Percentiles rank a stretch among this genome's conserved stretches.
Evolutionary conservation across 2,329 filamentous ascomycete species (phyloP).

Genomic region (Alternaria brassicae): DNA sequence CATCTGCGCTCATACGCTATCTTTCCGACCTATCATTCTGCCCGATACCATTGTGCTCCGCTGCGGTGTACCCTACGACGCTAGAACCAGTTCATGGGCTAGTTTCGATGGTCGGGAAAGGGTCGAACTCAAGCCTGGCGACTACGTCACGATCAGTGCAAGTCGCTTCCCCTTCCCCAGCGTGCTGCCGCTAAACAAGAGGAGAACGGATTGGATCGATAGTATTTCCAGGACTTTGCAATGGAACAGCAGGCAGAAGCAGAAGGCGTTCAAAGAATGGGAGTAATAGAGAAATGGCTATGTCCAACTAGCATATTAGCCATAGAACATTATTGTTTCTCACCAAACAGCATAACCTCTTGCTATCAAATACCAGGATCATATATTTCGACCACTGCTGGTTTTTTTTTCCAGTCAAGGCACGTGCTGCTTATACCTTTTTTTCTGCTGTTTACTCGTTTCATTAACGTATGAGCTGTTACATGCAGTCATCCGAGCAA

Average conservation of each 20-base stretch:
- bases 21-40: conserved; percentile 94
- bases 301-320: background rate
- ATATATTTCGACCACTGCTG: background rate
- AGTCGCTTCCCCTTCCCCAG: conserved; percentile 81
- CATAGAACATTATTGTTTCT: background rate
- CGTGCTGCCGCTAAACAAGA: conserved; percentile 72
- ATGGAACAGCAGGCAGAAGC: conserved; percentile 81
- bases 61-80: conserved; percentile 92
- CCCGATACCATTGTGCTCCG: conserved; percentile 95
- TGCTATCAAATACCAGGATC: background rate
- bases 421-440: background rate
- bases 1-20: conserved; percentile 93
- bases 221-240: conserved; percentile 80
- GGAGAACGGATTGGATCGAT: conserved; percentile 81
- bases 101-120: conserved; percentile 91
- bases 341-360: background rate
- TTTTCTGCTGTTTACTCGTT: background rate
- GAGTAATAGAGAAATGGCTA: conserved; percentile 13
- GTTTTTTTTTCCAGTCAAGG: background rate
- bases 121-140: conserved; percentile 76
- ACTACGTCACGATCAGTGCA: conserved; percentile 85
- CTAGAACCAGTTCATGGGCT: conserved; percentile 90
- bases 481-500: background rate
- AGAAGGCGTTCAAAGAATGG: conserved; percentile 62
- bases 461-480: background rate